Percentiles rank a stretch among this genome's conserved stretches.
Evolutionary conservation across 805 yeast genomes (phyloP).

Genomic region (Wickerhamomyces rabaulensis): DNA sequence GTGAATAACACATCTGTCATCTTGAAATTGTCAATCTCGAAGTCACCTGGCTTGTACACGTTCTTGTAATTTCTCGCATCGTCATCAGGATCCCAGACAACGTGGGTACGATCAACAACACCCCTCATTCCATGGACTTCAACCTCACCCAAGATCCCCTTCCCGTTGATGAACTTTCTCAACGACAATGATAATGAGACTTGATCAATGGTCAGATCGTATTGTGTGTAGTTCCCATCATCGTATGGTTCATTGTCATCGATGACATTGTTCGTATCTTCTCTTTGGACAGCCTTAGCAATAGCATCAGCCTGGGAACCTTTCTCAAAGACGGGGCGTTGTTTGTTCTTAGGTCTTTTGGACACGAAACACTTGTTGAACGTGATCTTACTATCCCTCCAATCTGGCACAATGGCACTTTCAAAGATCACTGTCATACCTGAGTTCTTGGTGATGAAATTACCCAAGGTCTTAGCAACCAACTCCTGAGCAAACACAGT

Average conservation of each 20-base stretch:
- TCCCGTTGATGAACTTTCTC: slow-evolving; percentile 83
- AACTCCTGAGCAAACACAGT: slow-evolving; percentile 56
- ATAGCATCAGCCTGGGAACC: slow-evolving; percentile 73
- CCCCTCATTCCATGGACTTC: slow-evolving; percentile 87
- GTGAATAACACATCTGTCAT: slow-evolving; percentile 85
- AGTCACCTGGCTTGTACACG: slow-evolving; percentile 78
- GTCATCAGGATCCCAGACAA: slow-evolving; percentile 74
- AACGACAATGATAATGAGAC: slow-evolving; percentile 77
- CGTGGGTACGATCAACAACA: slow-evolving; percentile 85
- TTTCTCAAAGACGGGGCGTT: slow-evolving; percentile 47
- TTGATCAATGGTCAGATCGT: slow-evolving; percentile 84
- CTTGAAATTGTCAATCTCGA: slow-evolving; percentile 78
- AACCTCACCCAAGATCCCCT: slow-evolving; percentile 77
- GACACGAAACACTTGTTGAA: slow-evolving; percentile 84
- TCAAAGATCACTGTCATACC: slow-evolving; percentile 84
- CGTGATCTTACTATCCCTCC: slow-evolving; percentile 82
- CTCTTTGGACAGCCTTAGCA: slow-evolving; percentile 33
- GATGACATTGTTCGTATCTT: slow-evolving; percentile 7
- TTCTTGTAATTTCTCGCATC: slow-evolving; percentile 80
- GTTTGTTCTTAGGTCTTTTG: slow-evolving; percentile 61
- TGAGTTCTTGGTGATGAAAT: slow-evolving; percentile 75
- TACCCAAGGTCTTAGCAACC: slow-evolving; percentile 78
- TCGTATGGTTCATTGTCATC: slow-evolving; percentile 41
- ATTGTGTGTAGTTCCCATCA: slow-evolving; percentile 95
- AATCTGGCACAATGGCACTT: slow-evolving; percentile 89